Base-by-base conservation (phyloP, 129 eudicot genomes). In the Pulicaria dysenterica region DNA sequence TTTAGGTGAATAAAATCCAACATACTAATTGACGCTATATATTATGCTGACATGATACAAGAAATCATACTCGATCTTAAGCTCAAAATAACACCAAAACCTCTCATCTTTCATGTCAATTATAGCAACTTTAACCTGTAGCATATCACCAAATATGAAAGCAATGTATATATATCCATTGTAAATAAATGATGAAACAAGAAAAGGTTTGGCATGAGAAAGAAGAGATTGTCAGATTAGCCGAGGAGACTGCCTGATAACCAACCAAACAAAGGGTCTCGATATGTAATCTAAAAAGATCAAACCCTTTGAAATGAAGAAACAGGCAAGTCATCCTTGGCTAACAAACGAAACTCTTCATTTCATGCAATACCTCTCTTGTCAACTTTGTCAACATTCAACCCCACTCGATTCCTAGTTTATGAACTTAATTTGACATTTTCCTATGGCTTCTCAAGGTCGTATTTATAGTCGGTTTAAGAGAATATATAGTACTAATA, bases 251-350 rank as follows among this genome's bases (percentile, higher is more conserved):
- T 72, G 90, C 90, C 90, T 79, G 77, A 60, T 56, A 67, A 71
- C 72, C 73, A 40, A 65, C 83, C 49, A 74, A 73, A 62, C 63
- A 62, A 56, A 58, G 46, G 59, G 48, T 63, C 77, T 15, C 8
- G 16, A 38, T 38, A 44, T 8, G 12, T 17, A 37, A n/a, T 53
- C 56, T 55, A 14, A 57, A 67, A 68, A 19, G 58, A 39, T 60
- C 36, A 40, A 14, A 43, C 65, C 60, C 75, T 68, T 76, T 39
- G 73, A 66, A 47, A 59, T 24, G 75, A 61, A 60, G 73, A 49
- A 69, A 69, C 80, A 81, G 89, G n/a, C 91, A 86, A 86, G 87
- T 83, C 91, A 83, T 83, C 83, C 87, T 86, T 86, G 91, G 91
- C 91, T 85, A 82, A 83, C 85, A 77, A 82, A 83, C 86, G 15